These are phyloP conservation scores for Rhodomyrtus tomentosa DNA, from an alignment of 345 rosid genomes.

Conservation along the genomic window DNA sequence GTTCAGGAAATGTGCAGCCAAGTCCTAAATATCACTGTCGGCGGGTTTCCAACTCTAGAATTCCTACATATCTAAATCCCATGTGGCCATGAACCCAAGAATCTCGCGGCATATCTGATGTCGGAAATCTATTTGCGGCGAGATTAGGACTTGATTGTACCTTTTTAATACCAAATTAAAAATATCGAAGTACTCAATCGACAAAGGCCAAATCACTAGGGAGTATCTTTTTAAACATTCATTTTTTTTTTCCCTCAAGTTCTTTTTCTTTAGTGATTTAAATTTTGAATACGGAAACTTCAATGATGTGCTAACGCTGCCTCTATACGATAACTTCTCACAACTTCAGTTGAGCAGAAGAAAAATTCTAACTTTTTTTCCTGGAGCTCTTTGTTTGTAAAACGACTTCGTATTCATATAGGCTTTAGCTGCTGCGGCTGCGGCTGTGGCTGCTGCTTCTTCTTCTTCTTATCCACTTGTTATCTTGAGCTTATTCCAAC, in stretches of 20 bases:
- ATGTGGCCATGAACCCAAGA: neutral
- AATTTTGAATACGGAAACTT: neutral
- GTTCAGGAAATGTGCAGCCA: neutral
- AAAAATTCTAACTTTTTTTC: neutral
- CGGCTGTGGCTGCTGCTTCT: too few species aligned
- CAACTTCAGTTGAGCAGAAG: neutral
- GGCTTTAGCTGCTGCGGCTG: neutral
- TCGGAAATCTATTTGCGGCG: too few species aligned
- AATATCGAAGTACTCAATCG: too few species aligned
- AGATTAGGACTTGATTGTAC: neutral
- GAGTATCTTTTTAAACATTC: too few species aligned
- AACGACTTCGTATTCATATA: neutral
- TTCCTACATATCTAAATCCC: neutral
- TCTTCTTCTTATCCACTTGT: neutral
- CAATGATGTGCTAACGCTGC: neutral
- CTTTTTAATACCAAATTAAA: neutral
- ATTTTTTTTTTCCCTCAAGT: neutral
- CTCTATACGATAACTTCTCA: neutral
- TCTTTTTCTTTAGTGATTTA: too few species aligned
- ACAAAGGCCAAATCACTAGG: too few species aligned
- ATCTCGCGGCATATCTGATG: neutral
- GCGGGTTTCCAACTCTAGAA: neutral
- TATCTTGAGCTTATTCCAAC: neutral
- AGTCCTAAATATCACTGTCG: neutral
- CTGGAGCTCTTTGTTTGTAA: neutral